A percentile compares a stretch with the other conserved stretches of the same genome.
Conservation (phyloP, 2,329 filamentous ascomycete genomes). For the Lachnellula subtilissima region DNA sequence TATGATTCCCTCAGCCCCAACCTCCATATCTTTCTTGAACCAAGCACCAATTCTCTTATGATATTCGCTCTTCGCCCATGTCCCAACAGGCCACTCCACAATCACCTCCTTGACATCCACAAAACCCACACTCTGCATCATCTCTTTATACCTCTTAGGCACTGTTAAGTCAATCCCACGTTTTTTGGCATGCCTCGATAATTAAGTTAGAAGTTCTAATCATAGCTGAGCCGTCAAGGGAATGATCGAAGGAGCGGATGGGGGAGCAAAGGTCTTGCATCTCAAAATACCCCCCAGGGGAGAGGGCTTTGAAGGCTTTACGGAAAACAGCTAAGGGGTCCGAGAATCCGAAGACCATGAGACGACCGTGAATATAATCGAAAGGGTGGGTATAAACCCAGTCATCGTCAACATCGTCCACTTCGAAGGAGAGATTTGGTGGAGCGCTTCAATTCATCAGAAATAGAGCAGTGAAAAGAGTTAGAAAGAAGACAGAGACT, state of each 20-base stretch:
- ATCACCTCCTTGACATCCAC: constrained; percentile 34
- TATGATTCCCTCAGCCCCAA: constrained; percentile 5
- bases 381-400: constrained; percentile 42
- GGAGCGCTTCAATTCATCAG: constrained; percentile 44
- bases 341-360: constrained; percentile 49
- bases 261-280: constrained; percentile 27
- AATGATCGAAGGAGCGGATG: constrained; percentile 9
- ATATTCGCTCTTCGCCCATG: constrained; percentile 4
- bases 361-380: constrained; percentile 54
- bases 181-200: background rate
- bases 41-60: constrained; percentile 7
- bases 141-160: constrained; percentile 11
- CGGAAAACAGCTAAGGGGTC: constrained; percentile 42
- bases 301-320: constrained; percentile 12
- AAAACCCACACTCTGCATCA: constrained; percentile 17
- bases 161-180: constrained; percentile 6
- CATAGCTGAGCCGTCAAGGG: constrained; percentile 17
- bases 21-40: constrained; percentile 6
- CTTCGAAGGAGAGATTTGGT: constrained; percentile 66
- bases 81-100: constrained; percentile 40
- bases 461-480: too few species aligned
- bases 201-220: background rate
- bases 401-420: constrained; percentile 38
- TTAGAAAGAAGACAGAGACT: too few species aligned
- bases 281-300: constrained; percentile 29